Evolutionary conservation across 2,329 filamentous ascomycete species (phyloP).

Genomic region (Akanthomyces dipterigenus): DNA sequence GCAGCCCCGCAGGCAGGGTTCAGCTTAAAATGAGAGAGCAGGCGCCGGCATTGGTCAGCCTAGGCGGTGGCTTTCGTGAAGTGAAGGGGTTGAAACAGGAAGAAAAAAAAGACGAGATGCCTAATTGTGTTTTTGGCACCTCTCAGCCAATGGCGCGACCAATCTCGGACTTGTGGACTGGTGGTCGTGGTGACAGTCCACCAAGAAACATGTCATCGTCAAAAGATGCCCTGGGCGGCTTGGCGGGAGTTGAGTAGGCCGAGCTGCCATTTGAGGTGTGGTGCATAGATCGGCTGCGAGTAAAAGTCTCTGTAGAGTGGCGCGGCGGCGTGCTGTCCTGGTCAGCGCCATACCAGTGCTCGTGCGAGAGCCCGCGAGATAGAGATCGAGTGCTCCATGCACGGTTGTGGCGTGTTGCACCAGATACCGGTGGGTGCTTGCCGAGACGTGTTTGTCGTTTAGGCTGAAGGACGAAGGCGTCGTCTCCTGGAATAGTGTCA

Average conservation of each 20-base stretch:
- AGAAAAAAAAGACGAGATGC: neutral
- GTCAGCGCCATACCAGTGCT: constrained; percentile 32
- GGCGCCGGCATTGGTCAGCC: neutral
- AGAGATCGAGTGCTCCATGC: constrained; percentile 39
- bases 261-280: constrained; percentile 15
- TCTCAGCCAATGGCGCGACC: constrained; percentile 48
- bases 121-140: neutral
- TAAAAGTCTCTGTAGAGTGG: constrained; percentile 26
- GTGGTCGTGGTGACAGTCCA: constrained; percentile 43
- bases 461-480: constrained; percentile 48
- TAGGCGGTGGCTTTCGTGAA: neutral
- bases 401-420: constrained; percentile 27
- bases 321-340: constrained; percentile 27
- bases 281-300: constrained; percentile 12
- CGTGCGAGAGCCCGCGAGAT: constrained; percentile 30
- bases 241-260: constrained; percentile 35
- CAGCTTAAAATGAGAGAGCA: neutral
- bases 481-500: constrained; percentile 52
- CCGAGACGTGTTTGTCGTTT: constrained; percentile 48
- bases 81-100: neutral
- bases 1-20: neutral
- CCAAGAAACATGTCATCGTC: constrained; percentile 39
- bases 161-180: constrained; percentile 41
- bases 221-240: constrained; percentile 37
- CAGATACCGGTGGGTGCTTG: constrained; percentile 36